A percentile compares a stretch with the other conserved stretches of the same genome.
Evolutionary conservation across 202 grass and related monocot genomes (phyloP).

Genomic region (Bolboschoenoplectus hybrid): DNA sequence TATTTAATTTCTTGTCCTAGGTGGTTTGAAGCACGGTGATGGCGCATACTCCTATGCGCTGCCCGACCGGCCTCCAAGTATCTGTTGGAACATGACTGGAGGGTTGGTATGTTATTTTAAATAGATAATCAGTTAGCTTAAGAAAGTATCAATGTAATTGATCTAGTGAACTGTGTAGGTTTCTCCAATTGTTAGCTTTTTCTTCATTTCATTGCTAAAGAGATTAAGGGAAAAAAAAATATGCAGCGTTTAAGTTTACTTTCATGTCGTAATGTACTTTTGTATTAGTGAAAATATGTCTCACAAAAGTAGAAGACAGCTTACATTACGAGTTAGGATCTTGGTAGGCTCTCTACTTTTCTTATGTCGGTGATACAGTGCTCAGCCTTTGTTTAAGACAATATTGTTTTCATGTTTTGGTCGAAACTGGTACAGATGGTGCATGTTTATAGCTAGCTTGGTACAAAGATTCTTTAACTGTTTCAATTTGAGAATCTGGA

Average conservation of each 20-base stretch:
- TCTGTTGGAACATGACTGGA: background rate
- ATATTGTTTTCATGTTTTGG: background rate
- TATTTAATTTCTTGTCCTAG: slow-evolving; percentile 13
- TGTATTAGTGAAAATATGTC: background rate
- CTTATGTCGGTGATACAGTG: background rate
- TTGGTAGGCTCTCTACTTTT: background rate
- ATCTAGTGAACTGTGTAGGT: slow-evolving; percentile 12
- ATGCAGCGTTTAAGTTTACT: background rate
- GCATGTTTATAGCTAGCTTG: background rate
- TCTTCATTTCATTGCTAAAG: background rate
- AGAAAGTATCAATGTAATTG: slow-evolving; percentile 27
- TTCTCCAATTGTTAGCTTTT: background rate
- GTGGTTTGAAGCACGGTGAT: background rate
- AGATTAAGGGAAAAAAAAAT: background rate
- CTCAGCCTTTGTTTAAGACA: background rate
- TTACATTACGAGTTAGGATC: slow-evolving; percentile 19
- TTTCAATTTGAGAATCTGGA: background rate
- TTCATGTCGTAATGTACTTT: background rate
- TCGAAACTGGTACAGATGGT: background rate
- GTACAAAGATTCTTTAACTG: background rate
- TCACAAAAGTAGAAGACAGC: background rate
- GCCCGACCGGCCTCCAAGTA: background rate
- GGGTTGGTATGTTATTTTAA: slow-evolving; percentile 1
- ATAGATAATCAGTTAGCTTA: slow-evolving; percentile 26
- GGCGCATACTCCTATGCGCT: slow-evolving; percentile 30